phyloP scores from a whole-genome alignment of 805 yeast genomes.

The Candida endomychidarum region DNA sequence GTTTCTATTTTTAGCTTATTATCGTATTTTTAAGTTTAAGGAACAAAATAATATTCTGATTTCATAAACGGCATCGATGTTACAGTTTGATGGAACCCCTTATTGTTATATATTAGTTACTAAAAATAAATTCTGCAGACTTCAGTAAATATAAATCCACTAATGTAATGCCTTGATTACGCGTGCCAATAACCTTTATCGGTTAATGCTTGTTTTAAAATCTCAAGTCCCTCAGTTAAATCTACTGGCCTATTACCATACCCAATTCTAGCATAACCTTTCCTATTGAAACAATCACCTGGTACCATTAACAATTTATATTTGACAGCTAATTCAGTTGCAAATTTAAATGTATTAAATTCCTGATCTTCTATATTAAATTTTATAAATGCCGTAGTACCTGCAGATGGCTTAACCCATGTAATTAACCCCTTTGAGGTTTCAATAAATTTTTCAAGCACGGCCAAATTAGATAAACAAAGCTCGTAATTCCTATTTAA shows the following conservation, averaged over 20 bases:
- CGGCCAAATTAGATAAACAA: constrained; percentile 36
- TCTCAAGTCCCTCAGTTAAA: constrained; percentile 33
- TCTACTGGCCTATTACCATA: constrained; percentile 43
- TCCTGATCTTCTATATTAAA: constrained; percentile 17
- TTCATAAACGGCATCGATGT: not conserved
- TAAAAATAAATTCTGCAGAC: constrained; percentile 4
- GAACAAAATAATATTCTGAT: too few relatives aligned
- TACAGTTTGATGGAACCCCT: too few relatives aligned
- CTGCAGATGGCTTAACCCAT: constrained; percentile 48
- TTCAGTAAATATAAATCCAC: too few relatives aligned
- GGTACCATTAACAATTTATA: constrained; percentile 44
- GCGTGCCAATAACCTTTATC: constrained; percentile 4
- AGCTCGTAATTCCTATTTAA: constrained; percentile 40
- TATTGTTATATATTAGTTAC: constrained; percentile 1
- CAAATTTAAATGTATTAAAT: constrained; percentile 29
- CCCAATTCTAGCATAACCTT: constrained; percentile 49
- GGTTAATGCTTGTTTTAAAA: constrained; percentile 14
- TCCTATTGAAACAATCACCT: constrained; percentile 46
- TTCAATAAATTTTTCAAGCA: constrained; percentile 34
- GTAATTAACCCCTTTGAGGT: constrained; percentile 30
- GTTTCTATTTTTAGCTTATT: constrained; percentile 2
- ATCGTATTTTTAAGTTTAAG: constrained; percentile 1
- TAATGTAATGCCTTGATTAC: too few relatives aligned
- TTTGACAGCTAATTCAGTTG: constrained; percentile 34
- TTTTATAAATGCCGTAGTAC: constrained; percentile 43